Percentiles rank a stretch among this genome's conserved stretches.
phyloP scores from a whole-genome alignment of 148 eudicot species.

The Rhododendron griersonianum region DNA sequence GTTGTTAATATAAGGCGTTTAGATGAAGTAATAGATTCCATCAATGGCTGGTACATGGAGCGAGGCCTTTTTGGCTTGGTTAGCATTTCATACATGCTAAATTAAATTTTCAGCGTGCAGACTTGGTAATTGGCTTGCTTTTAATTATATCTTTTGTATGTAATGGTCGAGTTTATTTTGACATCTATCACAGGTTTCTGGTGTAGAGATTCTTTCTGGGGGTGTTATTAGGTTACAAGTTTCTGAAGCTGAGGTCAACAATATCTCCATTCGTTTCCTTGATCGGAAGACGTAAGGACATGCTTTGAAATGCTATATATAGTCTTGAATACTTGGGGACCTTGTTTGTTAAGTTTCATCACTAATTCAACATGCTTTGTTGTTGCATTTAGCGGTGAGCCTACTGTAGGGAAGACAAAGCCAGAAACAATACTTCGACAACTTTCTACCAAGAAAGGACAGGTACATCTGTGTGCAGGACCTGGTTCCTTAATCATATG shows the following conservation, averaged over 20 bases:
- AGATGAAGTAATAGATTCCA: slow-evolving; percentile 88
- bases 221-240: slow-evolving; percentile 88
- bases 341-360: background rate
- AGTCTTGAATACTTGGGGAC: background rate
- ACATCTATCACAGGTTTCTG: slow-evolving; percentile 64
- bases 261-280: slow-evolving; percentile 82
- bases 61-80: slow-evolving; percentile 99
- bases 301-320: background rate
- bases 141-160: background rate
- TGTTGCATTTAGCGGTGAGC: slow-evolving; percentile 69
- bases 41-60: slow-evolving; percentile 98
- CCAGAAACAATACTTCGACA: slow-evolving; percentile 98
- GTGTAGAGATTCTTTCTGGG: slow-evolving; percentile 91
- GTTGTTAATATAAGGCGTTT: slow-evolving; percentile 84
- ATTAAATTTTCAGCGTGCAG: background rate
- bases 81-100: slow-evolving; percentile 21
- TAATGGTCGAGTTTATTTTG: background rate
- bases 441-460: slow-evolving; percentile 95
- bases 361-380: slow-evolving; percentile 12
- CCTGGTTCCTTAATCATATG: background rate
- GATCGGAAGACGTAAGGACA: slow-evolving; percentile 81
- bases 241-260: slow-evolving; percentile 97
- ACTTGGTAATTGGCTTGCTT: slow-evolving; percentile 5
- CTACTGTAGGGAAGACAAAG: slow-evolving; percentile 92
- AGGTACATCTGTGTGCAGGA: slow-evolving; percentile 39